A percentile compares a stretch with the other conserved stretches of the same genome.
Evolutionary conservation across 2,329 filamentous ascomycete species (phyloP).

Genomic region (Spiromastix sp.): DNA sequence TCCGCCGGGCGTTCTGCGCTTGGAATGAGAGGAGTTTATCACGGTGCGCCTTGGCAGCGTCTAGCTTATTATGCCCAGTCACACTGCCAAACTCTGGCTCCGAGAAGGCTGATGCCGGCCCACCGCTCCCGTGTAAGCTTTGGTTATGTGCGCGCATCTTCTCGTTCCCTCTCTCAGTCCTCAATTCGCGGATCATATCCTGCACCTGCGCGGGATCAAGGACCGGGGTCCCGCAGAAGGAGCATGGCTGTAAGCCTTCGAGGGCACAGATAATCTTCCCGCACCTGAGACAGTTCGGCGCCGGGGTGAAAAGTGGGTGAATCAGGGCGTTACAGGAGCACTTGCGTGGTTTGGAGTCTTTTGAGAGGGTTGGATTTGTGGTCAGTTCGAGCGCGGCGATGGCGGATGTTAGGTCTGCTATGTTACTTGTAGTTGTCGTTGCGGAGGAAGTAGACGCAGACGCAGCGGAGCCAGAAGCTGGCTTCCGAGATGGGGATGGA

Average conservation of each 20-base stretch:
- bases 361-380: constrained; percentile 65
- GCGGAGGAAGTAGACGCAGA: constrained; percentile 1
- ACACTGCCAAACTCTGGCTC: too few species aligned
- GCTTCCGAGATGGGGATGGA: constrained; percentile 24
- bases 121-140: constrained; percentile 30
- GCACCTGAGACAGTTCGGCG: constrained; percentile 84
- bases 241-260: constrained; percentile 88
- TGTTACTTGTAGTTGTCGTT: constrained; percentile 36
- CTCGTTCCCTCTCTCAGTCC: constrained; percentile 77
- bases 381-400: constrained; percentile 85
- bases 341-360: constrained; percentile 52
- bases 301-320: constrained; percentile 80
- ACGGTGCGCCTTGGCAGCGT: constrained; percentile 64
- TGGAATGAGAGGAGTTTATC: constrained; percentile 76
- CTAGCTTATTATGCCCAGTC: constrained; percentile 57
- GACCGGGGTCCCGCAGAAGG: constrained; percentile 70
- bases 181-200: constrained; percentile 72
- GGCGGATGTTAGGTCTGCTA: constrained; percentile 56
- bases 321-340: constrained; percentile 84
- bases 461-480: constrained; percentile 22
- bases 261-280: constrained; percentile 94
- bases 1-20: constrained; percentile 72
- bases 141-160: constrained; percentile 72
- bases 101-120: too few species aligned
- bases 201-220: constrained; percentile 65